Conservation (phyloP, 148 eudicot genomes). For the Rhododendron molle region DNA sequence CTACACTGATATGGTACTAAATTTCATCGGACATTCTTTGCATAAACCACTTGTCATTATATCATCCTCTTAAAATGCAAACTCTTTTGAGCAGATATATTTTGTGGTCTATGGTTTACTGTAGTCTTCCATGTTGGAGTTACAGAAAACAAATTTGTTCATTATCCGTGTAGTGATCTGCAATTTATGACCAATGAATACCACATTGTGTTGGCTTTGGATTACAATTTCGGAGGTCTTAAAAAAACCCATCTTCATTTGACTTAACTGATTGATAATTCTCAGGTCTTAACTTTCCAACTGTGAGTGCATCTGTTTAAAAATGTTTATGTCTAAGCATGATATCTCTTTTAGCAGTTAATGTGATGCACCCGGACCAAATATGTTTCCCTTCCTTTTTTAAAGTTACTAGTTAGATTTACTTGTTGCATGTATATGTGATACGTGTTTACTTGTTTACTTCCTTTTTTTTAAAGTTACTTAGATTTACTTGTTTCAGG, state of each 20-base stretch:
- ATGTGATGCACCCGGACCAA: neutral
- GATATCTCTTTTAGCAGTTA: neutral
- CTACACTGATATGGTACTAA: slow-evolving; percentile 91
- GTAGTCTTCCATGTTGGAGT: neutral
- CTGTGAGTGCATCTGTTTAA: neutral
- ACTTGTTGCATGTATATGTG: too few species aligned
- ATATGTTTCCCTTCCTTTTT: neutral
- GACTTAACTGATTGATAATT: neutral
- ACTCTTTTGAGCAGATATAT: neutral
- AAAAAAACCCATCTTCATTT: neutral
- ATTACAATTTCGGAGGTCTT: too few species aligned
- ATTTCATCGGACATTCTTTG: neutral
- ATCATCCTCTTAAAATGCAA: neutral
- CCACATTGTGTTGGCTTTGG: neutral
- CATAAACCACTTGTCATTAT: neutral
- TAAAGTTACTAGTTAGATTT: neutral
- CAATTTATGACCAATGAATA: neutral
- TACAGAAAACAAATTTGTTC: neutral
- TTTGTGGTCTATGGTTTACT: neutral
- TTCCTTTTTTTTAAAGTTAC: neutral
- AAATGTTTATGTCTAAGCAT: neutral
- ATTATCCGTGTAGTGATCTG: neutral
- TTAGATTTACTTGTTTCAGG: slow-evolving; percentile 40
- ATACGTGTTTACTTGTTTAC: too few species aligned
- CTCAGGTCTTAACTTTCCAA: neutral